phyloP scores from a whole-genome alignment of 75 land plant species.

The Adiantum capillusveneris region DNA sequence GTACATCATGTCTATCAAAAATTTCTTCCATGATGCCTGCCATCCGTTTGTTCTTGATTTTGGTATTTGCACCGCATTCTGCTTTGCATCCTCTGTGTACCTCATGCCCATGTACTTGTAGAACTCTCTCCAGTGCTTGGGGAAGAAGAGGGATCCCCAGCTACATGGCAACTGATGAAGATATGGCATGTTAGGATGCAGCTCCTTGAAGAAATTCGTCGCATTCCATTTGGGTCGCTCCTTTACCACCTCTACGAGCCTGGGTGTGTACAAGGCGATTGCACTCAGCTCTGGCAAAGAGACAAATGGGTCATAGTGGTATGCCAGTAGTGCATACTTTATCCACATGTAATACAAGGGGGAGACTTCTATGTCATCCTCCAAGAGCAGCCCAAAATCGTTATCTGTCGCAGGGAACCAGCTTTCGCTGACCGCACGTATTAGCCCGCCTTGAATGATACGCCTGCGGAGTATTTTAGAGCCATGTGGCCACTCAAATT shows the following conservation, averaged over 20 bases:
- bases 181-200: slow-evolving; percentile 93
- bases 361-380: slow-evolving; percentile 98
- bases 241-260: slow-evolving; percentile 84
- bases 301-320: slow-evolving; percentile 79
- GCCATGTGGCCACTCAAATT: slow-evolving; percentile 85
- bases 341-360: slow-evolving; percentile 99
- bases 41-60: slow-evolving; percentile 93
- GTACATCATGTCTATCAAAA: slow-evolving; percentile 97
- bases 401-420: slow-evolving; percentile 88
- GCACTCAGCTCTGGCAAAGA: slow-evolving; percentile 81
- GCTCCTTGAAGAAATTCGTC: slow-evolving; percentile 63
- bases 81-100: slow-evolving; percentile 83
- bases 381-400: slow-evolving; percentile 86
- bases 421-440: slow-evolving; percentile 97
- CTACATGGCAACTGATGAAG: slow-evolving; percentile 97
- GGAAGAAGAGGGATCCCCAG: slow-evolving; percentile 99
- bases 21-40: slow-evolving; percentile 99
- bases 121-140: slow-evolving; percentile 93
- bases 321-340: slow-evolving; percentile 82
- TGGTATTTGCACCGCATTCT: slow-evolving; percentile 94
- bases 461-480: slow-evolving; percentile 64
- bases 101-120: slow-evolving; percentile 92
- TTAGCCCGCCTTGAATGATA: slow-evolving; percentile 93
- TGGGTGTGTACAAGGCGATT: slow-evolving; percentile 89
- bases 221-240: slow-evolving; percentile 95